phyloP scores from a whole-genome alignment of 495 filamentous ascomycete genomes.

The Immersiella caudata region DNA sequence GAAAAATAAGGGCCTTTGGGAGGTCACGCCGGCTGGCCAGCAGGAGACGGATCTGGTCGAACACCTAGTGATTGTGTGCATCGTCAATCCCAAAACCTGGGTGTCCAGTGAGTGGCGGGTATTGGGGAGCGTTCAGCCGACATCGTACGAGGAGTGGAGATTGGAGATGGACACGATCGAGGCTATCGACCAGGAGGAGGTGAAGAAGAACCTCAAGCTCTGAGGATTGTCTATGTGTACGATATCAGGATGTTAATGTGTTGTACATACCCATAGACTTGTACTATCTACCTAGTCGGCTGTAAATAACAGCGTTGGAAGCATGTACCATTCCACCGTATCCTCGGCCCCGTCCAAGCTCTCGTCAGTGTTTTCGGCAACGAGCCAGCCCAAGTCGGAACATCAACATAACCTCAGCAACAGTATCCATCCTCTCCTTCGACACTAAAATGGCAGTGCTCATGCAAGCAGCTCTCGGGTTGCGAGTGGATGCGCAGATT shows the following conservation, averaged over 20 bases:
- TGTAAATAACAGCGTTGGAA: background rate
- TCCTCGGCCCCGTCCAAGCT: no score
- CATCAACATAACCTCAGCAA: no score
- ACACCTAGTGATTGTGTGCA: conserved; percentile 75
- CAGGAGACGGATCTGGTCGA: conserved; percentile 69
- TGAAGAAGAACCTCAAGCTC: conserved; percentile 14
- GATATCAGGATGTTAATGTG: background rate
- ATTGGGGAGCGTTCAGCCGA: conserved; percentile 70
- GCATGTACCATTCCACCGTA: no score
- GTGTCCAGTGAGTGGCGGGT: conserved; percentile 68
- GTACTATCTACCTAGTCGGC: background rate
- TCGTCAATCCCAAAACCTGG: conserved; percentile 52
- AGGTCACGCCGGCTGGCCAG: conserved; percentile 48
- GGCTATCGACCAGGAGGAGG: conserved; percentile 4
- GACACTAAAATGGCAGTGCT: no score
- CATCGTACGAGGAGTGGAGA: conserved; percentile 54
- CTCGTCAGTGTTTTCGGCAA: no score
- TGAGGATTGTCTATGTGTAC: background rate
- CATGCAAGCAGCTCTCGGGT: no score
- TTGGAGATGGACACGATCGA: conserved; percentile 25
- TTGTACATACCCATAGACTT: background rate
- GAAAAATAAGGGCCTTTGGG: conserved; percentile 16
- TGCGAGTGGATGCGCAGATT: no score
- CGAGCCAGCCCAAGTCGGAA: no score
- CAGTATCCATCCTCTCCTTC: no score